Evolutionary conservation across 352 stramenopile species (phyloP), one percentile per base, ranked within the genome.

Genomic region (Phytophthora kernoviae): DNA sequence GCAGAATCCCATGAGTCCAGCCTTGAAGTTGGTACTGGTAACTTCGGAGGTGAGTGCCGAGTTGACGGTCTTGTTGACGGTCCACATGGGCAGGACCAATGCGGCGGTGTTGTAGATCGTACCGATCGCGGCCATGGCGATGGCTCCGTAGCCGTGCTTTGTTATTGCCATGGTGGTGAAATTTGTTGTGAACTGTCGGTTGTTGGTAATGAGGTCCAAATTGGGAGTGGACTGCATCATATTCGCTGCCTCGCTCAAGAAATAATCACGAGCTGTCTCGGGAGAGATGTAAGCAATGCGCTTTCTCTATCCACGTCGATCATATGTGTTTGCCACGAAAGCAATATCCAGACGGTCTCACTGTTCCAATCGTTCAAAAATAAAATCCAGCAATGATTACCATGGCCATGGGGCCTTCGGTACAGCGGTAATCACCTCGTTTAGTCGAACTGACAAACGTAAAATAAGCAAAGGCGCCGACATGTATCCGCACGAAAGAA

Each of bases 1-100:
- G 64, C 74, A 81, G 60, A 65, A 65, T 1, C 57, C 57, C 42
- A 58, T 17, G 41, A 65, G 32, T 5, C 57, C 57, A 18, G 57
- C 57, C 42, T 54, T 59, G 49, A 65, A 65, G 57, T 45, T 50
- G 34, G 57, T 50, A 26, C 40, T 58, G 3, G 48, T 17, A 5
- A 65, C 36, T 15, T 54, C 30, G 2, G 11, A 20, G 2, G 33
- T 24, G 17, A 60, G 58, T 5, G 51, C 43, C 4, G 43, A 14
- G 51, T 62, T 67, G 18, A 67, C 58, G 8, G 51, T 67, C 17
- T 48, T 43, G 44, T 45, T 67, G 18, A 9, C 32, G 21, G 33
- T 67, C 58, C 58, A 67, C 36, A 53, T 56, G 26, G 58, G 58
- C 17, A 67, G 36, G 37, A 67, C 42, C 21, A 67, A 22, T 20